Base-by-base conservation (phyloP, 306 rosid genomes). In the Sophora flavescens region DNA sequence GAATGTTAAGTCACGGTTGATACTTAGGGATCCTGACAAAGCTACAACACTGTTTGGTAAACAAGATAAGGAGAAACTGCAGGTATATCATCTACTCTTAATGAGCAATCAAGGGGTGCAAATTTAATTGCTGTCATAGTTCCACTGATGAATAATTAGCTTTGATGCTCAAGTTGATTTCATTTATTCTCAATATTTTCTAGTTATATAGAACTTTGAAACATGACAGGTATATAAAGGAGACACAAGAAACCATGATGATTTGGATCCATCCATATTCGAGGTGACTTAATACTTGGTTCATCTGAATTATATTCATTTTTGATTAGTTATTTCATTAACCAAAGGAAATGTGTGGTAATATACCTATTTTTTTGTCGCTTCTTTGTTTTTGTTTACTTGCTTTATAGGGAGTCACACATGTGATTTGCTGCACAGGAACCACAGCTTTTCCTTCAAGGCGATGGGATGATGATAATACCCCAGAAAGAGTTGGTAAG, bases 381-480 rank as follows among this genome's bases (percentile, higher is more conserved):
- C 61, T 36, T 58, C 18, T 41, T 62, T 57, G 41, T n/a, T 59
- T 72, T 39, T 81, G 3, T 41, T 51, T 75, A 3, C 73, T 53
- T 84, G 80, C 79, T 54, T 86, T 68, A 30, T 77, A 91, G 98
- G 98, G 97, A 62, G 94, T 92, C 76, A 94, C 98, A 14, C 97
- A 94, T 83, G 93, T 94, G 81, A 94, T 94, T 81, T 94, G 97
- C 89, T 88, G 94, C 89, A 87, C 95, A 2, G 98, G 98, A 81
- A 94, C 98, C 1, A 94, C 97, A 28, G 98, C 97, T 36, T 94
- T 94, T 84, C 98, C 98, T 81, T 94, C 98, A 0, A 94, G 56
- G 83, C 89, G 96, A 32, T 94, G 98, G 98, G 90, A 84, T 53
- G 96, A 88, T 50, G 96, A 92, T 60, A 94, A 94, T 66, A 86